Base-by-base conservation (phyloP, 306 rosid genomes). In the Vicia faba region DNA sequence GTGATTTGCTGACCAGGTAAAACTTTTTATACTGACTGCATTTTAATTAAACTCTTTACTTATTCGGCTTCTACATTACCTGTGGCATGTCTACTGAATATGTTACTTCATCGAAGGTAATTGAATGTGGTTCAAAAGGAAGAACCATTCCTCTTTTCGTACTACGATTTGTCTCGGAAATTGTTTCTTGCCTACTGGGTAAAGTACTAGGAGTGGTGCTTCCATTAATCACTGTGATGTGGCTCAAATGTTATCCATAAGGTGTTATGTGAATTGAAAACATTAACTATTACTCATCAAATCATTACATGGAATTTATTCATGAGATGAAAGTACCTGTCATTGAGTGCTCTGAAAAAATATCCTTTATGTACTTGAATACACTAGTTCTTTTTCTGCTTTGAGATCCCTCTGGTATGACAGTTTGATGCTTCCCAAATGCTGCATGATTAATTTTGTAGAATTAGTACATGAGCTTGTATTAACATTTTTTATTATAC, bases 31-130 rank as follows among this genome's bases (percentile, higher is more conserved):
- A 45, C 19, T 5, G 16, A 13, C 51, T 46, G 26, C 8, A 16
- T 15, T 20, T 7, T 0, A 16, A 48, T 7, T 8, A 2, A 48
- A 48, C 23, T 16, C 20, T 16, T 16, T 0, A 16, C 2, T 16
- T 8, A 16, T 48, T 48, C 10, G 12, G 26, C 4, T 48, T 48
- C 2, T 48, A 16, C 54, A 8, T 46, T 73, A 85, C 89, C 77
- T 68, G 83, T 26, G 87, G 89, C 89, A 85, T 85, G 78, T 80
- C 85, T 33, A 85, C 87, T 8, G 87, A 78, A 72, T 85, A 85
- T 31, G 40, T 23, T 0, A 85, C 50, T 11, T 85, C 84, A 53
- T 85, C 81, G 40, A 85, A 85, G 19, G 84, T 78, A 31, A 85
- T 85, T 0, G 76, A 70, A 70, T 82, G 78, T 8, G 82, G 85